Percentiles rank a stretch among this genome's conserved stretches.
phyloP scores from a whole-genome alignment of 169 alveolate species.

The Cryptosporidium baileyi region DNA sequence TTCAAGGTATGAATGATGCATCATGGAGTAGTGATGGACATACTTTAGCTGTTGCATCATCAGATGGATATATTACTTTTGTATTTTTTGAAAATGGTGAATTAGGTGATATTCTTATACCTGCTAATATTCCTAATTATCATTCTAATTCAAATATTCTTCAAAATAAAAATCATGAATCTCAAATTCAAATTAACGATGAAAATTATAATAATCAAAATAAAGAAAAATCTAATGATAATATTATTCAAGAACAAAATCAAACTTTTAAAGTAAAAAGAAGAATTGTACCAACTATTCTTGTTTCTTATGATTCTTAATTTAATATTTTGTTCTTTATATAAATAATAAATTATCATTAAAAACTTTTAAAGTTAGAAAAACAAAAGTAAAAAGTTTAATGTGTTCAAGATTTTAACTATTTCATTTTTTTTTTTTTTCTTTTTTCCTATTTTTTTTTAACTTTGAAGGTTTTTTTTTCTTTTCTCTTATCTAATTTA shows the following conservation, averaged over 20 bases:
- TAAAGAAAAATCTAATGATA: neutral
- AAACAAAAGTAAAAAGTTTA: too few species aligned
- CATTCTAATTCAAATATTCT: neutral
- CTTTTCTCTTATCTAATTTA: too few species aligned
- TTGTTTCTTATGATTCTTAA: constrained; percentile 1
- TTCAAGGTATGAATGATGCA: constrained; percentile 90
- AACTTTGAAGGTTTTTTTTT: too few species aligned
- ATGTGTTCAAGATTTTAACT: too few species aligned
- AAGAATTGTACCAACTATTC: constrained; percentile 57
- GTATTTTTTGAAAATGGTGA: constrained; percentile 84
- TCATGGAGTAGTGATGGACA: constrained; percentile 91
- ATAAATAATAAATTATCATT: too few species aligned
- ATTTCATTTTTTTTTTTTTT: too few species aligned
- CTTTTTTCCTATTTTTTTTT: too few species aligned
- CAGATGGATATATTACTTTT: constrained; percentile 91
- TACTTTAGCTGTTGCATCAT: constrained; percentile 88
- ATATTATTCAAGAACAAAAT: too few species aligned
- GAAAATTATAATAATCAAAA: neutral
- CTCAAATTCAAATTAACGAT: neutral
- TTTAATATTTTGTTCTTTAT: neutral
- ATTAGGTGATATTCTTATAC: constrained; percentile 77
- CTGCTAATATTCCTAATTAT: neutral
- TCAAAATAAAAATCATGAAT: neutral
- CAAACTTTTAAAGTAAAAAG: neutral
- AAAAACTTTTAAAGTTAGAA: too few species aligned